Conservation (phyloP, 108 stramenopile species). For the Nitzschia putrida region DNA sequence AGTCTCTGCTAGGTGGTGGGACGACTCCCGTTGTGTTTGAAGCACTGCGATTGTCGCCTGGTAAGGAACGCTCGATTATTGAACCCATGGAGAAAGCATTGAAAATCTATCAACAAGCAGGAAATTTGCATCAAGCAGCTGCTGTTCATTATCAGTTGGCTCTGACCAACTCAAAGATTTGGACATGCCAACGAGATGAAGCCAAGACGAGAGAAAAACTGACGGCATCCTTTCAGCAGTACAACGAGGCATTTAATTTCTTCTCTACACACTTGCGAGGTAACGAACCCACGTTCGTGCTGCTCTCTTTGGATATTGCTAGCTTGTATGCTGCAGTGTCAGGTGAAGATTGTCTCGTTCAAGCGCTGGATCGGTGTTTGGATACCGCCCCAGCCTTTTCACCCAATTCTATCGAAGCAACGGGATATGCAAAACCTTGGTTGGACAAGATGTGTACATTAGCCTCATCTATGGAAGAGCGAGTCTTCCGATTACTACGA, state of each 20-base stretch:
- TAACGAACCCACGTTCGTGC: conserved; percentile 77
- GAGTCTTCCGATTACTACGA: conserved; percentile 69
- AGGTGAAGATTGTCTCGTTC: conserved; percentile 65
- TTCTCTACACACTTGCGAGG: conserved; percentile 50
- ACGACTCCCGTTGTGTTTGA: conserved; percentile 56
- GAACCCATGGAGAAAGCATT: conserved; percentile 80
- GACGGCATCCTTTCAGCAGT: conserved; percentile 71
- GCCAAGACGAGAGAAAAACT: conserved; percentile 77
- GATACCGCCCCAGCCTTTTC: conserved; percentile 73
- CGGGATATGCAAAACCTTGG: conserved; percentile 44
- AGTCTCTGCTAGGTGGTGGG: conserved; percentile 60
- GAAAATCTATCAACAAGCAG: conserved; percentile 68
- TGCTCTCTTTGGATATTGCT: conserved; percentile 75
- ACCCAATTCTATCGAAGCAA: conserved; percentile 10
- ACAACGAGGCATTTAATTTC: conserved; percentile 64
- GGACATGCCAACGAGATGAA: conserved; percentile 84
- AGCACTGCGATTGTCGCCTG: conserved; percentile 62
- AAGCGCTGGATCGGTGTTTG: conserved; percentile 70
- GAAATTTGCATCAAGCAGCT: conserved; percentile 78
- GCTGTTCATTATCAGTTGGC: conserved; percentile 87
- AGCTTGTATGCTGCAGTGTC: conserved; percentile 72
- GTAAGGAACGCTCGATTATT: conserved; percentile 70
- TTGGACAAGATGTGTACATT: conserved; percentile 68
- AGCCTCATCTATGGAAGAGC: conserved; percentile 59
- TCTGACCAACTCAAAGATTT: conserved; percentile 70